These are phyloP conservation scores for Pyrrhoderma noxium DNA, from an alignment of 1,284 basidiomycete genomes.

Conservation along the genomic window DNA sequence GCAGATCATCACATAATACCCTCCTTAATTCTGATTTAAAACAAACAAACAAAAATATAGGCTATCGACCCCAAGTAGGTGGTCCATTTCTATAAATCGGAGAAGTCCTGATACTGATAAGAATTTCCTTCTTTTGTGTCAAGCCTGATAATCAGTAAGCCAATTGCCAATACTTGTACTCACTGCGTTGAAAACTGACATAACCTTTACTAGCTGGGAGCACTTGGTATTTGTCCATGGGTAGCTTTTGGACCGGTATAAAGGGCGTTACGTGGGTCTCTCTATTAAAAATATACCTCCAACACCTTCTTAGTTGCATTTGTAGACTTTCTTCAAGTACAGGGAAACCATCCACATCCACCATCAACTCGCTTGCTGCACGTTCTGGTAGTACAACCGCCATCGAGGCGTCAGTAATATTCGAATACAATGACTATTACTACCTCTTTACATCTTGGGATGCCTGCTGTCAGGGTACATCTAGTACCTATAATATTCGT, in stretches of 20 bases:
- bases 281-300: constrained; percentile 13
- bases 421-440: constrained; percentile 39
- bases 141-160: constrained; percentile 5
- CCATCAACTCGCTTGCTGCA: constrained; percentile 21
- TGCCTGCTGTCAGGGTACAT: constrained; percentile 43
- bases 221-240: constrained; percentile 17
- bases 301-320: constrained; percentile 7
- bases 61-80: constrained; percentile 52
- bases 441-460: constrained; percentile 57
- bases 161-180: neutral
- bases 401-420: constrained; percentile 30
- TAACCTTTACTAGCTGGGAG: constrained; percentile 4
- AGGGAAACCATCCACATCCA: constrained; percentile 19
- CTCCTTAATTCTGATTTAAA: neutral
- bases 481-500: constrained; percentile 52
- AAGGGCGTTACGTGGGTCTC: constrained; percentile 12
- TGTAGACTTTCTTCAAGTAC: constrained; percentile 20
- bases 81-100: neutral
- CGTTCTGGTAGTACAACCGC: constrained; percentile 19
- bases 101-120: constrained; percentile 13
- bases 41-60: constrained; percentile 23
- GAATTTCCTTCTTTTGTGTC: constrained; percentile 7
- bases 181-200: neutral
- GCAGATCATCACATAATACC: too few species aligned
- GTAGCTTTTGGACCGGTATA: constrained; percentile 21